Evolutionary conservation across 2,329 filamentous ascomycete genomes (phyloP).

Genomic region (Alternaria burnsii): DNA sequence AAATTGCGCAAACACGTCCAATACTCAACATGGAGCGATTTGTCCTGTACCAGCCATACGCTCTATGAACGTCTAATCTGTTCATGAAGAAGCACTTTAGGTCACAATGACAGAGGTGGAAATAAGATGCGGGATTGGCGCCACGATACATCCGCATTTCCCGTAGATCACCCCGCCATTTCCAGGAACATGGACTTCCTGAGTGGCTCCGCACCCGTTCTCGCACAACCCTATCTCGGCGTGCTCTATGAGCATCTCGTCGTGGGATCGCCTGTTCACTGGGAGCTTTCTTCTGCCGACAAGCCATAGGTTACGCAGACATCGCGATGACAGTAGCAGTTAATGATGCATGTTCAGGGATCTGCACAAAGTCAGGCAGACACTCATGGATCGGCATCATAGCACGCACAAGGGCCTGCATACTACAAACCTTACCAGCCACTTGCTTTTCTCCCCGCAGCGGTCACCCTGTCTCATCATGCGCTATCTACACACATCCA

Average conservation of each 20-base stretch:
- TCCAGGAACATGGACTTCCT: slow-evolving; percentile 9
- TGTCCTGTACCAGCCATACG: background rate
- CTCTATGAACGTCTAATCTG: background rate
- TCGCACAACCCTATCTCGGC: background rate
- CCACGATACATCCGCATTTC: slow-evolving; percentile 11
- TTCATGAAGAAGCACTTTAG: background rate
- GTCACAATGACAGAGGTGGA: slow-evolving; percentile 9
- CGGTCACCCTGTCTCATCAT: slow-evolving; percentile 13
- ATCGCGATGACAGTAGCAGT: background rate
- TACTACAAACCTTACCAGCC: slow-evolving; percentile 10
- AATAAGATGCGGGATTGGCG: slow-evolving; percentile 25
- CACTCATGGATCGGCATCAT: slow-evolving; percentile 15
- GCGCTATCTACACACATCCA: slow-evolving; percentile 9
- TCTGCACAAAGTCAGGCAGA: background rate
- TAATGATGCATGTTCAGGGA: background rate
- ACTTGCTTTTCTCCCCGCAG: slow-evolving; percentile 1
- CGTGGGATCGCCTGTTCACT: background rate
- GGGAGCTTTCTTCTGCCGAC: background rate
- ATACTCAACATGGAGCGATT: background rate
- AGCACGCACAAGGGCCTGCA: slow-evolving; percentile 12
- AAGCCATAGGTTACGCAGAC: background rate
- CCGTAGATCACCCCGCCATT: slow-evolving; percentile 12
- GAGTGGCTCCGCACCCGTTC: slow-evolving; percentile 5
- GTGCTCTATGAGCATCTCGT: background rate
- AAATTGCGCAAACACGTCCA: background rate